Percentiles rank a stretch among this genome's conserved stretches.
These are phyloP conservation scores for Triadica sebifera DNA, from an alignment of 345 rosid genomes.

Conservation along the genomic window DNA sequence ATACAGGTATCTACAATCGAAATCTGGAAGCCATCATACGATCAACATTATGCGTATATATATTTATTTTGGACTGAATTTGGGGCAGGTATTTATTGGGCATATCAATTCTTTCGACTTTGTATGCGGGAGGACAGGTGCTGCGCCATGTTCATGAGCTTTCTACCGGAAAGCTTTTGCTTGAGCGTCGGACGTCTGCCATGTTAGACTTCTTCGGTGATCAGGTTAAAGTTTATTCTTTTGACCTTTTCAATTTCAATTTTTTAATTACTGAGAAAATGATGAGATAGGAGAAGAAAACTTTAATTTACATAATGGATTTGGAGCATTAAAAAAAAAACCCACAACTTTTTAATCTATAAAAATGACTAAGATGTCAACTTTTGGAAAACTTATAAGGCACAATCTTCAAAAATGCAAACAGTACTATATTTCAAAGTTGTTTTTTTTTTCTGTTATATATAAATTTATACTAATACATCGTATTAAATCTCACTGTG, in stretches of 20 bases:
- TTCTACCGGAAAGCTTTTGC: constrained; percentile 35
- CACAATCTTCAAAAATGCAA: no score
- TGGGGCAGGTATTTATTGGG: constrained; percentile 64
- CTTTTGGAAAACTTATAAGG: no score
- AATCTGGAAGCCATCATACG: background rate
- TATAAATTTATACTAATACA: no score
- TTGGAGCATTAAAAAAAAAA: no score
- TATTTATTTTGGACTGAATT: no score
- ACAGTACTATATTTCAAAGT: no score
- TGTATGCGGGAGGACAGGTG: constrained; percentile 62
- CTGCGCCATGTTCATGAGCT: constrained; percentile 51
- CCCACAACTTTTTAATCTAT: no score
- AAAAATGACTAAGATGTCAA: no score
- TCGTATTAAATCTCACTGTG: no score
- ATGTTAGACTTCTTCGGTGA: constrained; percentile 72
- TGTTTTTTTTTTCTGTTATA: no score
- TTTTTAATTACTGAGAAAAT: background rate
- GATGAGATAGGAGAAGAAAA: no score
- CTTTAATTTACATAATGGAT: no score
- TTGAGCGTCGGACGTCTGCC: constrained; percentile 42
- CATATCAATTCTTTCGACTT: constrained; percentile 61
- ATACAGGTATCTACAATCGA: constrained; percentile 41
- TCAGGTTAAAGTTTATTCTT: constrained; percentile 47
- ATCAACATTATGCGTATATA: background rate
- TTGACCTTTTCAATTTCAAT: background rate